phyloP scores from a whole-genome alignment of 805 yeast species.

The Yamadazyma sp. region DNA sequence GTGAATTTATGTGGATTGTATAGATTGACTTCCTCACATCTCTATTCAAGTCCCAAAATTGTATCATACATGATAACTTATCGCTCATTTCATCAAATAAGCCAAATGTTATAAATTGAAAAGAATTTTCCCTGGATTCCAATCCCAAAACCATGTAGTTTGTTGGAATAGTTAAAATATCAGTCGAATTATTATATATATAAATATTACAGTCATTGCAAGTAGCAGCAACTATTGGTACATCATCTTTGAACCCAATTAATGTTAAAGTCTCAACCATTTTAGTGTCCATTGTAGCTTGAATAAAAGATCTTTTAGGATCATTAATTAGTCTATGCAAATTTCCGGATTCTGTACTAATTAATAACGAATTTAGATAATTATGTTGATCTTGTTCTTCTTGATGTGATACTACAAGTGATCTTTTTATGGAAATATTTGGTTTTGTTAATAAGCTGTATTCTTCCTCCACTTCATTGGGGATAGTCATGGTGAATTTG shows the following conservation, averaged over 20 bases:
- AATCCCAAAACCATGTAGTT: conserved; percentile 17
- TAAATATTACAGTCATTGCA: conserved; percentile 9
- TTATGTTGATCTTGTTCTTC: conserved; percentile 11
- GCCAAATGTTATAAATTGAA: conserved; percentile 27
- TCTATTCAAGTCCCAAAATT: conserved; percentile 28
- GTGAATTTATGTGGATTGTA: conserved; percentile 1
- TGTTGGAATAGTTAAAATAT: conserved; percentile 19
- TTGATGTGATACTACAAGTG: not conserved
- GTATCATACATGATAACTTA: conserved; percentile 15
- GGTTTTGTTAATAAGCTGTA: conserved; percentile 3
- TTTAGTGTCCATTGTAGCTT: conserved; percentile 7
- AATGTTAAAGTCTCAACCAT: conserved; percentile 4
- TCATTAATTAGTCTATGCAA: conserved; percentile 18
- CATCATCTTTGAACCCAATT: conserved; percentile 8
- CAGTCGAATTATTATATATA: conserved; percentile 9
- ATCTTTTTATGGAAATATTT: not conserved
- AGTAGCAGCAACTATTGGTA: conserved; percentile 7
- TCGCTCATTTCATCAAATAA: conserved; percentile 9
- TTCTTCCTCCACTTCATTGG: conserved; percentile 5
- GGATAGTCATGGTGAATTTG: conserved; percentile 7
- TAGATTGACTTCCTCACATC: conserved; percentile 4
- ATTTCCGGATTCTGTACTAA: conserved; percentile 19
- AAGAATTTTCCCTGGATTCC: conserved; percentile 16
- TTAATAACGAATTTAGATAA: conserved; percentile 18
- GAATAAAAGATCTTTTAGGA: conserved; percentile 13